Percentiles rank a stretch among this genome's conserved stretches.
phyloP scores from a whole-genome alignment of 352 stramenopile species.

The Phytophthora brassicae region DNA sequence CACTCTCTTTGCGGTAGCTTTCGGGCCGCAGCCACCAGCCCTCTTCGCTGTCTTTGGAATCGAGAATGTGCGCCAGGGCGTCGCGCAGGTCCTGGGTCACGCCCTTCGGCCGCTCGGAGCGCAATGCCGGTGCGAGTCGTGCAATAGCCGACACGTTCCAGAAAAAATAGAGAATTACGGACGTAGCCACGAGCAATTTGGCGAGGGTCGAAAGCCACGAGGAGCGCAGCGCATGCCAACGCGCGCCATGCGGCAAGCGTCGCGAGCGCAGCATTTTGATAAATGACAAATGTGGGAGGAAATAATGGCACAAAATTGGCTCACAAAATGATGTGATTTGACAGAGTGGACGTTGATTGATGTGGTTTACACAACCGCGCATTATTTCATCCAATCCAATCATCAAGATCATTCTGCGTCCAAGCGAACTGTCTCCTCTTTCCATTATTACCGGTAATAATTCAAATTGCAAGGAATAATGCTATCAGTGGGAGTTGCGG shows the following conservation, averaged over 20 bases:
- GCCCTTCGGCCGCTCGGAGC: slow-evolving; percentile 1
- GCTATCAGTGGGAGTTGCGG: background rate
- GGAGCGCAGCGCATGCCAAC: slow-evolving; percentile 22
- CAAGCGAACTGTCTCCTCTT: slow-evolving; percentile 35
- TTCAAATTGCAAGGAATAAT: slow-evolving; percentile 16
- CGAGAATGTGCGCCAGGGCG: slow-evolving; percentile 7
- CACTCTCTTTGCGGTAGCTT: slow-evolving; percentile 45
- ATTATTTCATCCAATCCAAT: slow-evolving; percentile 25
- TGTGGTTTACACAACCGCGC: slow-evolving; percentile 27
- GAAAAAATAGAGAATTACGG: slow-evolving; percentile 44
- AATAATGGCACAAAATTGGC: slow-evolving; percentile 1
- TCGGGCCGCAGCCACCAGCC: slow-evolving; percentile 60
- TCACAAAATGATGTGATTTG: slow-evolving; percentile 1
- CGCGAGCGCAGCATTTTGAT: slow-evolving; percentile 23
- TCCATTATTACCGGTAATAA: too few species aligned
- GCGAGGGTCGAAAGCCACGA: slow-evolving; percentile 23
- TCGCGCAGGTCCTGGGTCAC: slow-evolving; percentile 14
- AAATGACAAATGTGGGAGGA: background rate
- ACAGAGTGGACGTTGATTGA: background rate
- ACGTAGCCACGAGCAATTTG: slow-evolving; percentile 32
- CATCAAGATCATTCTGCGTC: slow-evolving; percentile 1
- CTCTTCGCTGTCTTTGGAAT: slow-evolving; percentile 11
- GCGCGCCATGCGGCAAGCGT: slow-evolving; percentile 20
- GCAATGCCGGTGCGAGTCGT: slow-evolving; percentile 19
- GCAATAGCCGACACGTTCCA: slow-evolving; percentile 62